phyloP scores from a whole-genome alignment of 2,329 filamentous ascomycete species.

The Ramichloridium luteum region DNA sequence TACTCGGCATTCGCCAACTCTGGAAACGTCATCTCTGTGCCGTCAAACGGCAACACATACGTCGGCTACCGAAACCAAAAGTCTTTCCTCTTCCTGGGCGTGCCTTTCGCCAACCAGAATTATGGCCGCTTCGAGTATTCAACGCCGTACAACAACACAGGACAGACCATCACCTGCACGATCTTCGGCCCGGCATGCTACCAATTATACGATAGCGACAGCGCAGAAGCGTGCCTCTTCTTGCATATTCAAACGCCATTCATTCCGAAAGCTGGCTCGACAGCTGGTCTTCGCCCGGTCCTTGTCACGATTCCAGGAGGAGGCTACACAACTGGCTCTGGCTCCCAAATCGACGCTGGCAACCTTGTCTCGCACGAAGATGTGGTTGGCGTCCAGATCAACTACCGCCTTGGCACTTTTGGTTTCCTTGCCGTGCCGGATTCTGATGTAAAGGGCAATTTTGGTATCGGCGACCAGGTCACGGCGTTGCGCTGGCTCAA shows the following conservation, averaged over 20 bases:
- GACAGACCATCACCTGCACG: conserved; percentile 35
- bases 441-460: conserved; percentile 44
- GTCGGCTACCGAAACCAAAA: conserved; percentile 43
- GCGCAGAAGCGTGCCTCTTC: conserved; percentile 37
- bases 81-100: conserved; percentile 37
- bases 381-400: conserved; percentile 47
- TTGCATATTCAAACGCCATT: conserved; percentile 39
- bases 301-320: conserved; percentile 45
- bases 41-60: conserved; percentile 33
- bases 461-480: conserved; percentile 41
- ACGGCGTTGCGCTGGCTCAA: conserved; percentile 38
- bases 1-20: conserved; percentile 23
- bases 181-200: conserved; percentile 35
- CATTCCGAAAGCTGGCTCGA: conserved; percentile 29
- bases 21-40: conserved; percentile 30
- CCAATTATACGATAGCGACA: conserved; percentile 19
- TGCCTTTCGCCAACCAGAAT: conserved; percentile 33
- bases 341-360: conserved; percentile 36
- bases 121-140: conserved; percentile 37
- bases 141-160: conserved; percentile 32
- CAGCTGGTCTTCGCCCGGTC: conserved; percentile 32
- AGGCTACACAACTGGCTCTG: conserved; percentile 41
- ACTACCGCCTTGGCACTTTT: conserved; percentile 47
- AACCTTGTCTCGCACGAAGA: conserved; percentile 45
- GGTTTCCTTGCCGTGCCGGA: conserved; percentile 47